Evolutionary conservation across 192 early-diverging fungal genomes (phyloP), one percentile per base, ranked within the genome.

Genomic region (Rhizophagus sp.): DNA sequence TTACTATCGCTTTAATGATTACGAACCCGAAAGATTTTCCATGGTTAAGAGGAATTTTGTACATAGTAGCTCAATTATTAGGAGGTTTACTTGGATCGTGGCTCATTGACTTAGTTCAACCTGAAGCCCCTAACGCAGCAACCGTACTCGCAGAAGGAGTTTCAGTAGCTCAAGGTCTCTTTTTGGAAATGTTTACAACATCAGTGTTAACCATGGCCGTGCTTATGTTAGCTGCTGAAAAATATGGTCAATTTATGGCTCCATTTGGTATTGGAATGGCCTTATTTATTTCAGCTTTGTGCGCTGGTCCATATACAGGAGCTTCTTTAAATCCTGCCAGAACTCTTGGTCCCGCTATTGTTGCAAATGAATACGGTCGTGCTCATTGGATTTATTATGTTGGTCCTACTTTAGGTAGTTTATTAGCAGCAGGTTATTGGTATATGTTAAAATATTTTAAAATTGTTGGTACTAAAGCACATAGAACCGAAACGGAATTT

Each of bases 251-350:
- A 62, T 74, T 62, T 57, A 22, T 61, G 5, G 79, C 70, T 3
- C 52, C 79, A 30, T 30, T 80, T n/a, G 79, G 12, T 19, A 62
- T 80, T 27, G 79, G 79, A 27, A 65, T 80, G 17, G 0, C 70
- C 13, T 68, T 80, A 44, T 80, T 80, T 25, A 27, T 80, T 17
- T 68, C 79, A 11, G 68, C 67, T 22, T 12, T 80, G 7, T 34
- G 24, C 22, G 24, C 12, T 49, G 50, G 49, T 27, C 67, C 78
- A 72, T 73, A 71, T 33, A 79, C 82, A 39, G 89, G 90, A 64
- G 88, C 89, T 47, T 86, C 84, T 33, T 82, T 92, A 50, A 92
- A 92, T 81, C 91, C 91, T n/a, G 91, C 91, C n/a, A 81, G 91
- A 68, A 87, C 85, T 62, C 89, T 91, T 76, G 91, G 86, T 63